Evolutionary conservation across 345 rosid species (phyloP).

Genomic region (Eucalyptus victrix): DNA sequence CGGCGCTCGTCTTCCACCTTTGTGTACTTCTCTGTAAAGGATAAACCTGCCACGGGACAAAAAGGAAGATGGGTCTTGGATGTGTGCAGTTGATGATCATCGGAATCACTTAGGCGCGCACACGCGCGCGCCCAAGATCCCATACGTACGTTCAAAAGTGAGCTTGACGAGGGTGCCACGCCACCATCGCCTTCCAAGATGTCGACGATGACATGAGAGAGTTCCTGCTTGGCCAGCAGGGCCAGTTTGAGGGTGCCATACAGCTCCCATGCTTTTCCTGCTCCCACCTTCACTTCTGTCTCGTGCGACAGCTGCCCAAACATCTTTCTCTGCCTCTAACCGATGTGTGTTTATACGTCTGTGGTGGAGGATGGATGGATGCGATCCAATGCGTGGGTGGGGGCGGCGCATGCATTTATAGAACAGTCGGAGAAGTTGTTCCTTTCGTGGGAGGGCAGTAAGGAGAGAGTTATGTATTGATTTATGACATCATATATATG

Average conservation of each 20-base stretch:
- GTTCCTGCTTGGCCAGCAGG: background rate
- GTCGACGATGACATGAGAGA: background rate
- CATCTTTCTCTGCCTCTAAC: background rate
- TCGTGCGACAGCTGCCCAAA: background rate
- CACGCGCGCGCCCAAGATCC: background rate
- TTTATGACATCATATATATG: background rate
- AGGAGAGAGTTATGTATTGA: background rate
- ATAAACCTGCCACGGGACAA: background rate
- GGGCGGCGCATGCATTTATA: background rate
- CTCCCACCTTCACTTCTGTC: background rate
- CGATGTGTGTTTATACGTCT: background rate
- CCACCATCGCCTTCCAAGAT: slow-evolving; percentile 13
- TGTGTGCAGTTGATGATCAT: background rate
- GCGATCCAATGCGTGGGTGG: background rate
- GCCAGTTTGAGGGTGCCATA: background rate
- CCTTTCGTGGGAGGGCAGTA: background rate
- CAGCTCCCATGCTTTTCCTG: slow-evolving; percentile 2
- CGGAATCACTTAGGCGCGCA: background rate
- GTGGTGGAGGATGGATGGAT: background rate
- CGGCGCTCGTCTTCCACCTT: background rate
- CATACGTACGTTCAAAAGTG: slow-evolving; percentile 1
- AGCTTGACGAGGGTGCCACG: slow-evolving; percentile 1
- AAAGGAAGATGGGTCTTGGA: background rate
- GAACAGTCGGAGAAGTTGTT: background rate
- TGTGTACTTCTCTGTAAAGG: background rate